Percentiles rank a stretch among this genome's conserved stretches.
Evolutionary conservation across 2,329 filamentous ascomycete genomes (phyloP).

Genomic region (Escovopsis sp.): DNA sequence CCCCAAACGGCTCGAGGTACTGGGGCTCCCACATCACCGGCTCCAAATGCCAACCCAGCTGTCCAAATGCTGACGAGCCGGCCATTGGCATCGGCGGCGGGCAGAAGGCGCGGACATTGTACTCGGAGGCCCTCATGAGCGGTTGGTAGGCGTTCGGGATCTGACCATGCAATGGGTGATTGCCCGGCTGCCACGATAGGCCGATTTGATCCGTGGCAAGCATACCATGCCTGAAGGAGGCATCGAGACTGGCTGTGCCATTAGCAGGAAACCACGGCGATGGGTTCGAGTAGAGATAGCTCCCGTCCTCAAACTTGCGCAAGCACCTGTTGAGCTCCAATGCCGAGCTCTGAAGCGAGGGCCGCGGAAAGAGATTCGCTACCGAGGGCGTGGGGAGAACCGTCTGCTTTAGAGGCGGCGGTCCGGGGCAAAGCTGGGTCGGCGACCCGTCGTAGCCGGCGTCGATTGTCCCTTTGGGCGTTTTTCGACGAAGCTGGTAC

Average conservation of each 20-base stretch:
- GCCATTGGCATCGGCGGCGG: constrained; percentile 19
- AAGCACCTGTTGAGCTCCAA: neutral
- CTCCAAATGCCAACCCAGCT: constrained; percentile 7
- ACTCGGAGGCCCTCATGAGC: constrained; percentile 20
- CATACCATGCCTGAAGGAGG: constrained; percentile 1
- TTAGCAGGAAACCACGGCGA: constrained; percentile 3
- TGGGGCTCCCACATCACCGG: constrained; percentile 5
- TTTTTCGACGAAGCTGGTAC: constrained; percentile 78
- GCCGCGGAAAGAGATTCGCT: constrained; percentile 7
- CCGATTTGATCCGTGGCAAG: neutral
- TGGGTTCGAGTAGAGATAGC: neutral
- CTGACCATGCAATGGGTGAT: constrained; percentile 6
- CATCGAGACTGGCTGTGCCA: neutral
- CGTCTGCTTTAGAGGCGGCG: constrained; percentile 71
- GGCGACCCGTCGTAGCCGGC: constrained; percentile 82
- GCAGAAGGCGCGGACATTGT: constrained; percentile 24
- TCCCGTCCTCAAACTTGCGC: neutral
- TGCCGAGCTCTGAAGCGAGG: constrained; percentile 3
- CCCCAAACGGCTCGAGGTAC: neutral
- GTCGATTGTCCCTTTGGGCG: constrained; percentile 82
- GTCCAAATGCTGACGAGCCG: constrained; percentile 17
- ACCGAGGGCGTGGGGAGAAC: constrained; percentile 44
- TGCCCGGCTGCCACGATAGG: constrained; percentile 2
- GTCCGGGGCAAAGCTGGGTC: constrained; percentile 55
- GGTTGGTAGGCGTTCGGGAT: constrained; percentile 16